Evolutionary conservation across 805 yeast species (phyloP).

Genomic region (Barnettozyma botsteinii): DNA sequence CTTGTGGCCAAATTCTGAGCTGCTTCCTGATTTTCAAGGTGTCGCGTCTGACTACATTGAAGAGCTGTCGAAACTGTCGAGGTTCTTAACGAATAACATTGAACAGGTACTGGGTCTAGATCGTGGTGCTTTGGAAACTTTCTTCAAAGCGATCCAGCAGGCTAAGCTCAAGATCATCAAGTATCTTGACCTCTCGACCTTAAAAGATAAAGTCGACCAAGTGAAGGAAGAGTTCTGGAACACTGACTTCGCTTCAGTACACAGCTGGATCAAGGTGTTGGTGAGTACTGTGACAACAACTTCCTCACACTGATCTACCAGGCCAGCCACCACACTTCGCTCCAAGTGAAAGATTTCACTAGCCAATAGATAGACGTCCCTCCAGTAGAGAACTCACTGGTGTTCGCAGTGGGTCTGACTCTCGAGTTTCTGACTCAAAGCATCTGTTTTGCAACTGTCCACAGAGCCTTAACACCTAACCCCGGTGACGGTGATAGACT

Average conservation of each 20-base stretch:
- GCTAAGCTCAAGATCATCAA: constrained; percentile 38
- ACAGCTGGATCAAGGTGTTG: constrained; percentile 32
- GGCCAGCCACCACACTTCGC: constrained; percentile 40
- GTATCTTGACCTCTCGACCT: constrained; percentile 26
- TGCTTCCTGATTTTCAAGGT: constrained; percentile 32
- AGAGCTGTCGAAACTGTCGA: constrained; percentile 40
- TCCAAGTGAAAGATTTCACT: constrained; percentile 42
- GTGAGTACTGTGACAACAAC: constrained; percentile 60
- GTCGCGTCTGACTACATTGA: constrained; percentile 32
- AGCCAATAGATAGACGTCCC: constrained; percentile 45
- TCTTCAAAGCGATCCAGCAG: constrained; percentile 39
- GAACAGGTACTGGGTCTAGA: constrained; percentile 52
- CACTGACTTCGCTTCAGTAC: constrained; percentile 35
- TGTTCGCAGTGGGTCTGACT: constrained; percentile 46
- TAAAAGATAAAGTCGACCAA: constrained; percentile 18
- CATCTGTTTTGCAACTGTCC: constrained; percentile 45
- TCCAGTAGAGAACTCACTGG: constrained; percentile 34
- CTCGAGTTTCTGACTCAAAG: constrained; percentile 43
- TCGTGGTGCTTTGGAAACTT: constrained; percentile 38
- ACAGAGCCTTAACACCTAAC: constrained; percentile 32
- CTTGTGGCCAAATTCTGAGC: constrained; percentile 35
- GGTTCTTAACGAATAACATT: constrained; percentile 39
- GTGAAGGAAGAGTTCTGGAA: constrained; percentile 40
- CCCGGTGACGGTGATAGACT: constrained; percentile 30
- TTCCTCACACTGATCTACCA: constrained; percentile 56